phyloP scores from a whole-genome alignment of 2,329 filamentous ascomycete species.

The Sordariomycetes sp. region DNA sequence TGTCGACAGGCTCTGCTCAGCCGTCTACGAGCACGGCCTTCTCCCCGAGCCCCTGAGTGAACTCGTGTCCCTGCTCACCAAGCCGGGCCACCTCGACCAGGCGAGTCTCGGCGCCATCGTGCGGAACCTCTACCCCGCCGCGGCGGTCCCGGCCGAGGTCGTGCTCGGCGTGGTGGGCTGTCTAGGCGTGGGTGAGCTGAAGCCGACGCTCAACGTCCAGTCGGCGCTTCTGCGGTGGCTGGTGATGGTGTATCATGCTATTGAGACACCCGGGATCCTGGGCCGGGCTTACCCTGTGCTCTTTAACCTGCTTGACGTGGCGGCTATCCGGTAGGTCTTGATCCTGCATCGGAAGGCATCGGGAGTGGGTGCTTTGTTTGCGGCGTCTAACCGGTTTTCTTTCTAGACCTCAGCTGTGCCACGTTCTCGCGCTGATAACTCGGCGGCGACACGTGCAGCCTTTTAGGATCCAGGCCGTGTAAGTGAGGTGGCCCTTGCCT shows the following conservation, averaged over 20 bases:
- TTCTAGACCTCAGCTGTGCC: slow-evolving; percentile 51
- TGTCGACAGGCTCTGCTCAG: slow-evolving; percentile 50
- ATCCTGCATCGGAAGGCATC: too few species aligned
- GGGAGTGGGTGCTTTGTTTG: neutral
- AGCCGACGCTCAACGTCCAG: slow-evolving; percentile 63
- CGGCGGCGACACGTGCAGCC: slow-evolving; percentile 74
- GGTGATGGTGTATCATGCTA: slow-evolving; percentile 60
- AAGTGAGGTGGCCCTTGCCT: slow-evolving; percentile 15
- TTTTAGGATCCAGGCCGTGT: slow-evolving; percentile 71
- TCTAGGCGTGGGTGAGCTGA: slow-evolving; percentile 68
- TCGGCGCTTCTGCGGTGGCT: slow-evolving; percentile 67
- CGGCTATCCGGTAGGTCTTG: slow-evolving; percentile 52
- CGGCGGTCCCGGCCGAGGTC: slow-evolving; percentile 46
- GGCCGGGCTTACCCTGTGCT: slow-evolving; percentile 64
- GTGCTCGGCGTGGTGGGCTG: slow-evolving; percentile 58
- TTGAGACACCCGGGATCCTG: slow-evolving; percentile 53
- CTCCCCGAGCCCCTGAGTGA: slow-evolving; percentile 46
- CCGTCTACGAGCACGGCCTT: slow-evolving; percentile 60
- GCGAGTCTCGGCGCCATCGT: slow-evolving; percentile 58
- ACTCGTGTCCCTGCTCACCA: slow-evolving; percentile 57
- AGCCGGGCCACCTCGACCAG: slow-evolving; percentile 63
- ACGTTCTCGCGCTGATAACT: slow-evolving; percentile 69
- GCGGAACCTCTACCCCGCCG: slow-evolving; percentile 67
- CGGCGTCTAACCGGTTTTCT: neutral
- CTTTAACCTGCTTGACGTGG: slow-evolving; percentile 75